Conservation (phyloP, 768 basidiomycete genomes). For the Scleroderma citrinum region DNA sequence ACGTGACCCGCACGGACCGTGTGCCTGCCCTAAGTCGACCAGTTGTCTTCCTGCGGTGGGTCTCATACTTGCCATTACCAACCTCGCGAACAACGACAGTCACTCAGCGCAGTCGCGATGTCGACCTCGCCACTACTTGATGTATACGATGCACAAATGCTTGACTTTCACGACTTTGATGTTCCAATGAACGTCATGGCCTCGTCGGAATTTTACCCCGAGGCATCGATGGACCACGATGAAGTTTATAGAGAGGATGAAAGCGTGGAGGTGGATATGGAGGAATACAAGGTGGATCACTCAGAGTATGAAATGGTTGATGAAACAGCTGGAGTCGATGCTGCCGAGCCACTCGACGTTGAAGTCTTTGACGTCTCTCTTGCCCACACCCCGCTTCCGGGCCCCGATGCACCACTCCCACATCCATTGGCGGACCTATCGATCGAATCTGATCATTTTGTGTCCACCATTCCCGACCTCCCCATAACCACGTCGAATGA, state of each 20-base stretch:
- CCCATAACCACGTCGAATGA: slow-evolving; percentile 2
- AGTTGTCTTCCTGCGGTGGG: no score
- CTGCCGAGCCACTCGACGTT: slow-evolving; percentile 31
- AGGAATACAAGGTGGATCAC: slow-evolving; percentile 41
- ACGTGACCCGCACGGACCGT: slow-evolving; percentile 29
- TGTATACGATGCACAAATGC: slow-evolving; percentile 58
- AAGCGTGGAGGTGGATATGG: slow-evolving; percentile 65
- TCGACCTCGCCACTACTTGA: slow-evolving; percentile 35
- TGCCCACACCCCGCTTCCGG: slow-evolving; percentile 23
- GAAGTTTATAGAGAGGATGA: slow-evolving; percentile 27
- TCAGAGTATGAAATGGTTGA: slow-evolving; percentile 44
- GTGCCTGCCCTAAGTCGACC: slow-evolving; percentile 28
- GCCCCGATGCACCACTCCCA: slow-evolving; percentile 10
- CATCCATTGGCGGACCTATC: slow-evolving; percentile 11
- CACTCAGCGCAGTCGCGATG: slow-evolving; percentile 15
- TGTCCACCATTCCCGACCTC: neutral
- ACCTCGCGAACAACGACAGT: slow-evolving; percentile 9
- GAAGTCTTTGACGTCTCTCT: slow-evolving; percentile 38
- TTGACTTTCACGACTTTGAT: slow-evolving; percentile 56
- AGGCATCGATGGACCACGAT: slow-evolving; percentile 51
- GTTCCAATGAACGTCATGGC: slow-evolving; percentile 48
- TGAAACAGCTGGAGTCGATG: slow-evolving; percentile 23
- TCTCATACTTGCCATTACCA: no score
- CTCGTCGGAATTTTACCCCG: slow-evolving; percentile 44
- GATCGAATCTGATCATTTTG: slow-evolving; percentile 9